Evolutionary conservation across 352 stramenopile species (phyloP), one percentile per base, ranked within the genome.

Genomic region (Globisporangium takayamanum): DNA sequence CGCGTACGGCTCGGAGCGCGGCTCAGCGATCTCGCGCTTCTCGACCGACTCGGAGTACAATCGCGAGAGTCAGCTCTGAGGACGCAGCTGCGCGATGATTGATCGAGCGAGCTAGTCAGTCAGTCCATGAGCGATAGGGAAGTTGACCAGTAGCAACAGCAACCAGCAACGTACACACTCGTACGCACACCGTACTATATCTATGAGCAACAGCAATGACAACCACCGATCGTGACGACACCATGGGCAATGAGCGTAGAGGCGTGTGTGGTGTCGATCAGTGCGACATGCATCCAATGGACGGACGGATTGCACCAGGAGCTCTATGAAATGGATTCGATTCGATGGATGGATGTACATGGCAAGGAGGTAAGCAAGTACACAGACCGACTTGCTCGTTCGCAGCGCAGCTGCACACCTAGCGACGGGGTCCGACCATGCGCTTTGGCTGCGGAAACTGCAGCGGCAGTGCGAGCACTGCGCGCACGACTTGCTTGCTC

Each of bases 401-500:
- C 33, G 33, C 33, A 39, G 33, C 11, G 42, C 33, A 39, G 33
- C 33, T 39, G 33, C 33, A 39, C 25, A 11, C 25, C 54, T 66
- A 69, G 50, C 63, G 63, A 50, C 63, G 57, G 5, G 18, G 16
- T 7, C 53, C 67, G n/a, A 68, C 77, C 25, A 80, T 76, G 53
- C 80, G 79, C 59, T 92, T 94, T 20, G 71, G 69, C 44, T 68
- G 55, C 42, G 84, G 84, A 60, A 94, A 94, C 55, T 88, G 79
- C 36, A 94, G 72, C 56, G 84, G 84, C 63, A 94, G 70, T 20
- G 81, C 73, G 39, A 94, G 73, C 56, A 94, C 81, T 4, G 73
- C 83, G 44, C 84, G 82, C 33, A 74, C 45, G 42, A 80, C 70
- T 60, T 78, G 71, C 62, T 94, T 94, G 74, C 88, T 88, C 60